A percentile compares a stretch with the other conserved stretches of the same genome.
phyloP scores from a whole-genome alignment of 2,329 filamentous ascomycete species.

The Penicillium corylophilum region DNA sequence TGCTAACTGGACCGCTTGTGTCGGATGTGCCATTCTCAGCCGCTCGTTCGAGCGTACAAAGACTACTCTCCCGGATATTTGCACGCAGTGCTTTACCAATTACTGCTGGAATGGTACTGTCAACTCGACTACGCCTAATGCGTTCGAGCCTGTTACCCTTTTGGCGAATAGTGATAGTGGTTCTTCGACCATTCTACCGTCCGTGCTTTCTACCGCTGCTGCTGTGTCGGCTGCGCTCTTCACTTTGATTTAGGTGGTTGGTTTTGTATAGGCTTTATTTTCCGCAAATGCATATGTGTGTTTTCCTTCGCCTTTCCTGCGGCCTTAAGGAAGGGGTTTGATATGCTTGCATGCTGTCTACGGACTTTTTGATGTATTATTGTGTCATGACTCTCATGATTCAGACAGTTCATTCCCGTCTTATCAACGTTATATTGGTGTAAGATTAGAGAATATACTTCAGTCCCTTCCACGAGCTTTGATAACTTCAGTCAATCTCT shows the following conservation, averaged over 20 bases:
- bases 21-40: constrained; percentile 81
- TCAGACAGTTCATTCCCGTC: too few relatives aligned
- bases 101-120: constrained; percentile 94
- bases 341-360: background rate
- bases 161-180: constrained; percentile 6
- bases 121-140: constrained; percentile 38
- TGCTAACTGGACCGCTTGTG: constrained; percentile 73
- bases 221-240: constrained; percentile 13
- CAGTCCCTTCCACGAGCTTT: too few relatives aligned
- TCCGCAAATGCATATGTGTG: background rate
- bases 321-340: background rate
- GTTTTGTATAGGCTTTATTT: background rate
- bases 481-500: too few relatives aligned
- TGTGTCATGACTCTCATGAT: too few relatives aligned
- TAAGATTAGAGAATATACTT: too few relatives aligned
- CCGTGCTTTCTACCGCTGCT: constrained; percentile 11
- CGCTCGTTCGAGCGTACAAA: constrained; percentile 72
- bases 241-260: constrained; percentile 7
- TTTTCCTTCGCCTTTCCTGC: background rate
- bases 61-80: constrained; percentile 67
- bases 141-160: constrained; percentile 43
- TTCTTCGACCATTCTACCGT: constrained; percentile 10
- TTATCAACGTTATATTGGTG: too few relatives aligned
- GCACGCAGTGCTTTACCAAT: constrained; percentile 69
- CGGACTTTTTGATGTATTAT: background rate